Percentiles rank a stretch among this genome's conserved stretches.
phyloP scores from a whole-genome alignment of 2,329 filamentous ascomycete genomes.

The Diaporthe citri region DNA sequence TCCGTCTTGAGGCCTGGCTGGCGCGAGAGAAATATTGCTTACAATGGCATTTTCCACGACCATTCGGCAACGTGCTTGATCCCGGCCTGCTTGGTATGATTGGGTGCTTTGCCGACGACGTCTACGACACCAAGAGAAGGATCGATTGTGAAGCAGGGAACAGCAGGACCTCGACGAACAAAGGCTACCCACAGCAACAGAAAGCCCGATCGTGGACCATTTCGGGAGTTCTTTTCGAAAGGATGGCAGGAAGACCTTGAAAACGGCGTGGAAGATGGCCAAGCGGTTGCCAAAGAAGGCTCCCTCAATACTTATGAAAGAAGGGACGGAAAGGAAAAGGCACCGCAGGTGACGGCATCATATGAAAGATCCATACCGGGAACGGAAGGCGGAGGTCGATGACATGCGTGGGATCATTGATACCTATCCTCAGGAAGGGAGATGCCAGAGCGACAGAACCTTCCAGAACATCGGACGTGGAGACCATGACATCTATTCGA shows the following conservation, averaged over 20 bases:
- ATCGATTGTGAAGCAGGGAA: background rate
- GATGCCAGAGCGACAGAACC: background rate
- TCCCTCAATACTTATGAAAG: conserved; percentile 17
- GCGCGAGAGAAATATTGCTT: background rate
- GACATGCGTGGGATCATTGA: background rate
- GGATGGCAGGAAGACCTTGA: background rate
- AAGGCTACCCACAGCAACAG: background rate
- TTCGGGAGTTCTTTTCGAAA: background rate
- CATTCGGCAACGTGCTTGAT: conserved; percentile 9
- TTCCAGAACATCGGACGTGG: background rate
- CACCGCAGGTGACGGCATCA: background rate
- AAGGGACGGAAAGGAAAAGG: conserved; percentile 22
- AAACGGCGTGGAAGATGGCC: background rate
- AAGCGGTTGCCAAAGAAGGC: too few species aligned
- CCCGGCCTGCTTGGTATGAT: background rate
- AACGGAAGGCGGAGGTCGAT: background rate
- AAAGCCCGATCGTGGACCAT: background rate
- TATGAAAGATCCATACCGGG: background rate
- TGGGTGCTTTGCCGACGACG: background rate
- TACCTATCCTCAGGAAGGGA: background rate
- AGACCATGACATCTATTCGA: background rate
- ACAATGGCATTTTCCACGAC: background rate
- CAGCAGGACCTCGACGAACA: background rate
- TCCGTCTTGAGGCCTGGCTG: background rate
- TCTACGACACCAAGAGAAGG: background rate